Base-by-base conservation (phyloP, 345 rosid genomes). In the Pistacia vera region DNA sequence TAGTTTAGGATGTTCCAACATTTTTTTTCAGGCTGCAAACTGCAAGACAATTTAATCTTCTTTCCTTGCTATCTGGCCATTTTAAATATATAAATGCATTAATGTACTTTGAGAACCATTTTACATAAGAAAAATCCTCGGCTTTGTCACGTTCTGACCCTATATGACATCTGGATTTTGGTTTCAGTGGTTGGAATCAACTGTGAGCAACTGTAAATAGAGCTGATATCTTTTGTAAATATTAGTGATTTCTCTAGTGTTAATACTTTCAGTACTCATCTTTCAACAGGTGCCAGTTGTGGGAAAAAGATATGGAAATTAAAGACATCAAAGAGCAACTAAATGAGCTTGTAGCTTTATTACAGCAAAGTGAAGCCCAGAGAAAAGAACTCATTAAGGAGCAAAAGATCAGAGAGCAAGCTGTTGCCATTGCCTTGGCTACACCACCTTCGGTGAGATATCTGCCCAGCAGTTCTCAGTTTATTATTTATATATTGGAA, bases 291-390 rank as follows among this genome's bases (percentile, higher is more conserved):
- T 92, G 89, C 83, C 89, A 85, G 79, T 35, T 79, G 49, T 87
- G 88, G 91, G 95, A 92, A 83, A 90, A 87, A 81, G 92, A 87
- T 63, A 68, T 73, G 82, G 92, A 88, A 75, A 82, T 92, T 59
- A 87, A 86, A 71, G 95, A 92, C 77, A 73, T 88, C 68, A 89
- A 88, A 68, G 90, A 90, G 72, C 88, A 92, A 70, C 82, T 90
- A 58, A 88, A 85, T 68, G 93, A 90, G 59, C 91, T 92, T 18
- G 81, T 87, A 65, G 66, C 80, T 49, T 76, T 92, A 71, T 73
- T 92, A 70, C 82, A 85, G 68, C 86, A 90, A 80, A 86, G 88
- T 69, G 93, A 92, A 78, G 68, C 83, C n/a, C 87, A 81, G 75
- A 89, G 88, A 77, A 83, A 86, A 72, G 92, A 92, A 76, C 81